Percentiles rank a stretch among this genome's conserved stretches.
Conservation (phyloP, 305 asterid species). For the Fraxinus nigra region DNA sequence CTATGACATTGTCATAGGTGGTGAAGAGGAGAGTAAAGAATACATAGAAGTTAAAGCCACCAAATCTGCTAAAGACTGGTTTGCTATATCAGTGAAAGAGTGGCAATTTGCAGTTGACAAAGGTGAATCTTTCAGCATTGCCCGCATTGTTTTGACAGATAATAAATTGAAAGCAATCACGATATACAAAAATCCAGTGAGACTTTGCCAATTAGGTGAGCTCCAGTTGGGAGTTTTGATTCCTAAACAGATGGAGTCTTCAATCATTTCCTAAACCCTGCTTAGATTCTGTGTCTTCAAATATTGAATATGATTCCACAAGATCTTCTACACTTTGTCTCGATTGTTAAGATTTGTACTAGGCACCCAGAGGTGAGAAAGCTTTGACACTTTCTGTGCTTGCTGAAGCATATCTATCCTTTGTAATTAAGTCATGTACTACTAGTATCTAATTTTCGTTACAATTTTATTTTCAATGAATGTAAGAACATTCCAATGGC, state of each 20-base stretch:
- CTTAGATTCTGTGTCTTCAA: background rate
- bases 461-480: background rate
- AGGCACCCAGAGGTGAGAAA: background rate
- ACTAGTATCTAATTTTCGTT: background rate
- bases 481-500: background rate
- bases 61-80: constrained; percentile 61
- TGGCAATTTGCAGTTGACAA: constrained; percentile 85
- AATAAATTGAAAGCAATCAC: constrained; percentile 58
- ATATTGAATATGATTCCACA: background rate
- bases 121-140: constrained; percentile 82
- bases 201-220: constrained; percentile 70
- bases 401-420: background rate
- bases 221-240: constrained; percentile 66
- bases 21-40: constrained; percentile 39
- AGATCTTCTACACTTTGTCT: background rate
- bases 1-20: constrained; percentile 63
- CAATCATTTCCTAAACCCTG: background rate
- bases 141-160: constrained; percentile 56
- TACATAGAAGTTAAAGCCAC: constrained; percentile 90
- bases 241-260: constrained; percentile 32
- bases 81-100: constrained; percentile 60
- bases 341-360: background rate
- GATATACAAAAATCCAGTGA: constrained; percentile 66
- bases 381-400: background rate
- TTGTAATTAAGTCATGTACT: background rate